Conservation (phyloP, 2,329 filamentous ascomycete genomes). For the Trichoderma harzianum region DNA sequence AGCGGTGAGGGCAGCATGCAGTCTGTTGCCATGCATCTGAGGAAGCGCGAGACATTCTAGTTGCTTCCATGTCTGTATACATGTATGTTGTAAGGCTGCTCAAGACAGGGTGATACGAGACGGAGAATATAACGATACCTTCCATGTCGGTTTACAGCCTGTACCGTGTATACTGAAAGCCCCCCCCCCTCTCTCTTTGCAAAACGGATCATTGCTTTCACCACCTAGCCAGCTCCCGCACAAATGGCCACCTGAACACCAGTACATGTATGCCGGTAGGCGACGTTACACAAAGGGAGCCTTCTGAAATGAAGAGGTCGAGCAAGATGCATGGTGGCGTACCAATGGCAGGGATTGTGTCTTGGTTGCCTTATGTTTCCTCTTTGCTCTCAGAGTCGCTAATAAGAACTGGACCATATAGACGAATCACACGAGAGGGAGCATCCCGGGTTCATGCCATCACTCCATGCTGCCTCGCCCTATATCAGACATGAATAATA, state of each 20-base stretch:
- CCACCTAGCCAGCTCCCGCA: background rate
- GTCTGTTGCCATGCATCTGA: background rate
- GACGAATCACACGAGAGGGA: background rate
- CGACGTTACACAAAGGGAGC: background rate
- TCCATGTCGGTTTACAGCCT: background rate
- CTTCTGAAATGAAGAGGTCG: background rate
- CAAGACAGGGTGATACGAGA: background rate
- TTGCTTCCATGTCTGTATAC: background rate
- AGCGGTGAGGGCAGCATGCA: background rate
- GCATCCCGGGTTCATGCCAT: background rate
- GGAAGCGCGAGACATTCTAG: background rate
- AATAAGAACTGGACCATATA: background rate
- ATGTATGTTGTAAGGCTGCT: background rate
- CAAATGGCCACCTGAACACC: background rate
- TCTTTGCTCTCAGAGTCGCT: background rate
- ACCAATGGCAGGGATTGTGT: background rate
- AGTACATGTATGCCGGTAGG: background rate
- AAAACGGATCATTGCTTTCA: background rate
- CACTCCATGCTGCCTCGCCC: background rate
- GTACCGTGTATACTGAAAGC: background rate
- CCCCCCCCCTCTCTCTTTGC: background rate
- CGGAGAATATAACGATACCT: background rate
- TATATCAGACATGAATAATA: background rate
- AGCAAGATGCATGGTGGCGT: background rate
- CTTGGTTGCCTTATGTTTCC: background rate